Evolutionary conservation across 257 asterid species (phyloP).

Genomic region (Solanum raphanifolium): DNA sequence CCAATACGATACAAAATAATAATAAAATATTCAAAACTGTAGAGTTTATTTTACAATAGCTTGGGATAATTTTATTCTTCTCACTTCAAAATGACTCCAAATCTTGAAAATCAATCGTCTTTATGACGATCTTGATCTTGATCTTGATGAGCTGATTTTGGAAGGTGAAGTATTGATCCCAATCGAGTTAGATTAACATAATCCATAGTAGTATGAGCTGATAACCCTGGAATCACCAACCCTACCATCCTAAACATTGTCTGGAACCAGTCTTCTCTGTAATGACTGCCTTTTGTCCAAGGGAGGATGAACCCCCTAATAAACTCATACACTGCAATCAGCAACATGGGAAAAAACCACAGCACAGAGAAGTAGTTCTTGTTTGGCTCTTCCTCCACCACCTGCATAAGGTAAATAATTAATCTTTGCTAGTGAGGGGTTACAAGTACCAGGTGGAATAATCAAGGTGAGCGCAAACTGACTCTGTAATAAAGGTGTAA

Average conservation of each 20-base stretch:
- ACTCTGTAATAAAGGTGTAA: background rate
- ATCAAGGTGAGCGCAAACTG: background rate
- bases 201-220: conserved; percentile 39
- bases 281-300: conserved; percentile 31
- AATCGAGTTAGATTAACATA: conserved; percentile 49
- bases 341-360: conserved; percentile 28
- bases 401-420: conserved; percentile 12
- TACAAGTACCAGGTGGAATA: background rate
- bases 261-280: conserved; percentile 36
- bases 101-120: background rate
- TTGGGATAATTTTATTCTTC: background rate
- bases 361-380: conserved; percentile 60
- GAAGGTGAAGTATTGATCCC: conserved; percentile 17
- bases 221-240: conserved; percentile 40
- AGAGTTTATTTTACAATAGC: background rate
- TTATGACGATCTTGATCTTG: background rate
- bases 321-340: conserved; percentile 40
- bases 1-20: background rate
- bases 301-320: conserved; percentile 47
- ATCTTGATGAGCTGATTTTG: background rate
- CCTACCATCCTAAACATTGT: conserved; percentile 31
- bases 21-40: background rate
- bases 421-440: background rate
- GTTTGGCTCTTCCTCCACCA: conserved; percentile 62
- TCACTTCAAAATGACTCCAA: background rate